phyloP scores from a whole-genome alignment of 225 moss, liverwort and hornwort species.

The Sphagnum contortum region DNA sequence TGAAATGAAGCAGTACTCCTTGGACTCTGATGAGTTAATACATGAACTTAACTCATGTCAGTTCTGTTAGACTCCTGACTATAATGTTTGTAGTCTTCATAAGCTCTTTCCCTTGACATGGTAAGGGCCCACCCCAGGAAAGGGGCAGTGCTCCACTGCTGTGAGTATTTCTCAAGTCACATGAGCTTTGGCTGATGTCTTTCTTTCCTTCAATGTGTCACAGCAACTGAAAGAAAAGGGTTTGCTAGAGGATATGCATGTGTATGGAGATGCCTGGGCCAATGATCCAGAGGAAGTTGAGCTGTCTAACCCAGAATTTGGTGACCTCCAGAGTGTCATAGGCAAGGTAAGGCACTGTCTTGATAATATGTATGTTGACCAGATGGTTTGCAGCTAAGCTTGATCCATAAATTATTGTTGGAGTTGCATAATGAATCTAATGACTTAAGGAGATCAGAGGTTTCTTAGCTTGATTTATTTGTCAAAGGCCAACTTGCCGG shows the following conservation, averaged over 20 bases:
- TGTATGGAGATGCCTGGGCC: slow-evolving; percentile 34
- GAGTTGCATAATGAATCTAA: too few species aligned
- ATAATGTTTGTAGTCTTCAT: too few species aligned
- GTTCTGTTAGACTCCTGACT: too few species aligned
- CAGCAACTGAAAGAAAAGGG: slow-evolving; percentile 64
- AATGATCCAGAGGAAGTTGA: slow-evolving; percentile 20
- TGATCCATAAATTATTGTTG: too few species aligned
- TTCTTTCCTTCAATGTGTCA: slow-evolving; percentile 3
- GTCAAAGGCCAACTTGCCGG: too few species aligned
- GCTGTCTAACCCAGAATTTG: slow-evolving; percentile 22
- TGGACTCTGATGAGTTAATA: not conserved
- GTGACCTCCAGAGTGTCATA: slow-evolving; percentile 45
- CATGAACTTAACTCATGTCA: too few species aligned
- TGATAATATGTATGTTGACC: too few species aligned
- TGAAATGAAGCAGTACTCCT: not conserved
- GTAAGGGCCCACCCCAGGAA: not conserved
- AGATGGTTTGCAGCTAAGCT: too few species aligned
- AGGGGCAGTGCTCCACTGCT: too few species aligned
- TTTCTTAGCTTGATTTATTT: too few species aligned
- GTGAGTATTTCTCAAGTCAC: too few species aligned
- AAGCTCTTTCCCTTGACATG: not conserved
- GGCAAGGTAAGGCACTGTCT: slow-evolving; percentile 30
- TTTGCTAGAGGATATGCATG: slow-evolving; percentile 41
- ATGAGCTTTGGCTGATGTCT: not conserved
- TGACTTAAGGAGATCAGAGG: too few species aligned